phyloP scores from a whole-genome alignment of 306 rosid species.

The Vigna reflexopilosa region DNA sequence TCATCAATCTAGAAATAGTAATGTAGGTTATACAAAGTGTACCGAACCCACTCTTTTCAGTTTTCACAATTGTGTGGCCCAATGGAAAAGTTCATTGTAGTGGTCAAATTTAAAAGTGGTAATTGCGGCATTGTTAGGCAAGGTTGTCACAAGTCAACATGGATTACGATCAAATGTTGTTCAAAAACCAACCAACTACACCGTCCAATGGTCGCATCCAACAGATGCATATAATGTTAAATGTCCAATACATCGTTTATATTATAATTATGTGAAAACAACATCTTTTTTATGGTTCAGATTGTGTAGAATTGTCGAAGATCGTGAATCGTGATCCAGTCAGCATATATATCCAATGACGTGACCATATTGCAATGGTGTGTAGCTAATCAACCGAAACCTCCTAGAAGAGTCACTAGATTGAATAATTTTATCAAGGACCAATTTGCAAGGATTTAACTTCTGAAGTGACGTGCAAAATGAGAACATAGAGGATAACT shows the following conservation, averaged over 20 bases:
- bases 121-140: not conserved
- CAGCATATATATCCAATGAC: conserved; percentile 8
- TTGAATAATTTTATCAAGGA: not conserved
- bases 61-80: not conserved
- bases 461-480: not conserved
- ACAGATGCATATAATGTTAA: too few species aligned
- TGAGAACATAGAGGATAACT: not conserved
- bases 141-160: not conserved
- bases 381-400: not conserved
- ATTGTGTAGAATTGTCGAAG: too few species aligned
- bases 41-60: not conserved
- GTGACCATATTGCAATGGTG: conserved; percentile 9
- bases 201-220: not conserved
- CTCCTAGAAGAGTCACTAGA: not conserved
- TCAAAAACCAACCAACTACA: not conserved
- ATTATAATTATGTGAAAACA: not conserved
- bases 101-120: not conserved
- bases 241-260: too few species aligned
- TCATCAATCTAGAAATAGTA: too few species aligned
- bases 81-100: not conserved
- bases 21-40: not conserved
- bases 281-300: not conserved
- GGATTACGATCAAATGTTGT: too few species aligned
- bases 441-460: not conserved
- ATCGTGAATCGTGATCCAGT: not conserved